Evolutionary conservation across 106 monocot species (phyloP).

Genomic region (Vanilla planifolia): DNA sequence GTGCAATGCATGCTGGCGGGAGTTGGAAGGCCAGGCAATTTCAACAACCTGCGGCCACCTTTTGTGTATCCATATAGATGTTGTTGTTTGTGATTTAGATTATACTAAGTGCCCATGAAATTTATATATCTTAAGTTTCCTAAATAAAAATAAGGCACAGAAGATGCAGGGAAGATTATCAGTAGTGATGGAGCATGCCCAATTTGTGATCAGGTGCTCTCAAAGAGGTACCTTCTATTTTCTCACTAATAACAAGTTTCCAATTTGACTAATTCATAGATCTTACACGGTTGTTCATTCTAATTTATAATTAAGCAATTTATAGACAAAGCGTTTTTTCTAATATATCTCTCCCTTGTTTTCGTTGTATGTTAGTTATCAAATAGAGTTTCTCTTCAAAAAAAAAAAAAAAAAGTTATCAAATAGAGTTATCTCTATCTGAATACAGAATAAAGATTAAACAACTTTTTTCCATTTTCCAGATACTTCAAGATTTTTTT

Average conservation of each 20-base stretch:
- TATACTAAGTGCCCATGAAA: slow-evolving; percentile 2
- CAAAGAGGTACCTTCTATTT: slow-evolving; percentile 57
- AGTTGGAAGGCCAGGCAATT: slow-evolving; percentile 85
- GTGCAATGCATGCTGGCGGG: slow-evolving; percentile 98
- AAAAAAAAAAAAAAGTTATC: no score
- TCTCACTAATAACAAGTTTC: neutral
- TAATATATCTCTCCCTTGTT: no score
- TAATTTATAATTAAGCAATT: neutral
- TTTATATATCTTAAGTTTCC: slow-evolving; percentile 4
- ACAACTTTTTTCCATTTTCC: no score
- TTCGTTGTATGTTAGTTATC: no score
- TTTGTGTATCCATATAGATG: slow-evolving; percentile 55
- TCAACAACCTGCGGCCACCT: slow-evolving; percentile 95
- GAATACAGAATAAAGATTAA: no score
- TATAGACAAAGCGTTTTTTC: no score
- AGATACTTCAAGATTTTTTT: no score
- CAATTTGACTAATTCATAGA: neutral
- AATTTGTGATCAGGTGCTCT: slow-evolving; percentile 95
- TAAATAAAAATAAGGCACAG: slow-evolving; percentile 63
- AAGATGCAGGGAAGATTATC: slow-evolving; percentile 94
- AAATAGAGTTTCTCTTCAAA: no score
- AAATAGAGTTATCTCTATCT: no score
- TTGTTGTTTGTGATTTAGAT: slow-evolving; percentile 8
- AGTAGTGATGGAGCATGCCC: slow-evolving; percentile 89
- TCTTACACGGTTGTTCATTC: neutral